Conservation (phyloP, 2,329 filamentous ascomycete genomes). For the Talaromyces sp. region DNA sequence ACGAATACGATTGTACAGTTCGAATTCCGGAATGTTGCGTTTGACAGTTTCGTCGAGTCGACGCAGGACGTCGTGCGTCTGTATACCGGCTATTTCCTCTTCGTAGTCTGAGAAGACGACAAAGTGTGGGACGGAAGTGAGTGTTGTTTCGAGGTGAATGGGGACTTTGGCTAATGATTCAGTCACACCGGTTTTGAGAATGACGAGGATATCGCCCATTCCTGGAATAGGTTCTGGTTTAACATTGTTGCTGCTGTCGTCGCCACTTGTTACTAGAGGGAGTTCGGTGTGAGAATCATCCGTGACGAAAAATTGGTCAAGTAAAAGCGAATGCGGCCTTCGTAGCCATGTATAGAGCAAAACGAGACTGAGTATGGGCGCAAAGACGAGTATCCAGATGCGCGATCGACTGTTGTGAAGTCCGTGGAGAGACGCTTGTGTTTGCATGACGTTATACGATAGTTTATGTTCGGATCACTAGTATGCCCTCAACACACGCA, state of each 20-base stretch:
- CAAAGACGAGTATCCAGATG: constrained; percentile 13
- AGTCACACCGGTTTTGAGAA: constrained; percentile 60
- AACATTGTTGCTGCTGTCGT: not conserved
- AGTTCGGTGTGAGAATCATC: not conserved
- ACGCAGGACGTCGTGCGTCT: constrained; percentile 52
- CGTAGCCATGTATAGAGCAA: constrained; percentile 11
- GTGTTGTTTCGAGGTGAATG: constrained; percentile 53
- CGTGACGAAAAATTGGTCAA: not conserved
- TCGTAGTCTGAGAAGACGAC: constrained; percentile 61
- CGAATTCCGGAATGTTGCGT: constrained; percentile 48
- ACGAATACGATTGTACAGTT: constrained; percentile 52
- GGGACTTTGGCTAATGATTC: constrained; percentile 57
- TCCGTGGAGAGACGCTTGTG: not conserved
- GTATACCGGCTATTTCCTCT: constrained; percentile 51
- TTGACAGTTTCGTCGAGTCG: constrained; percentile 43
- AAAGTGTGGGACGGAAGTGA: constrained; percentile 56
- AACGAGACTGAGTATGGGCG: constrained; percentile 10
- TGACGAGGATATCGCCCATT: constrained; percentile 54
- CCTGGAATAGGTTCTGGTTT: not conserved
- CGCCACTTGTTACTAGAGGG: not conserved
- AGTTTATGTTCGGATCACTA: not conserved
- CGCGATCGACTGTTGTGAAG: not conserved
- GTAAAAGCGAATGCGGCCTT: constrained; percentile 9
- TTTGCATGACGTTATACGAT: constrained; percentile 14
- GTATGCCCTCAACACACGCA: not conserved